phyloP scores from a whole-genome alignment of 495 filamentous ascomycete species.

The Neurospora tetraspora region DNA sequence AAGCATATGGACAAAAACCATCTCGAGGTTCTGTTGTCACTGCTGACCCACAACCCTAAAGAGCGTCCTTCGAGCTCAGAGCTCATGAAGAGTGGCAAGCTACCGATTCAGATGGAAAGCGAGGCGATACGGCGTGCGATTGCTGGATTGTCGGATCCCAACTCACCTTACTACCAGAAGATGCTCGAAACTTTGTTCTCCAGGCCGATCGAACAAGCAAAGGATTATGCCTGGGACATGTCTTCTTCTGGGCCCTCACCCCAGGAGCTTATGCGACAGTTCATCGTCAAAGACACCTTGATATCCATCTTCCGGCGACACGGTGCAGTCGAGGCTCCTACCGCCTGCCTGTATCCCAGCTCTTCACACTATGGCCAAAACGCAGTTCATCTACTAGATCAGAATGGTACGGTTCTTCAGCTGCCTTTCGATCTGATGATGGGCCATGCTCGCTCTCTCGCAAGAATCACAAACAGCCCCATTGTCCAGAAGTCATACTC shows the following conservation, averaged over 20 bases:
- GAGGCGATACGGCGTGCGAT: slow-evolving; percentile 78
- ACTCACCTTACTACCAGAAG: slow-evolving; percentile 81
- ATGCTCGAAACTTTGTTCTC: slow-evolving; percentile 79
- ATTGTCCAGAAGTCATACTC: slow-evolving; percentile 69
- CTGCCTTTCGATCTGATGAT: slow-evolving; percentile 86
- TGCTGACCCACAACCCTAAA: slow-evolving; percentile 71
- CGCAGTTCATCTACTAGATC: slow-evolving; percentile 67
- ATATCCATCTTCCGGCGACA: slow-evolving; percentile 78
- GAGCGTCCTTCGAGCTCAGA: slow-evolving; percentile 79
- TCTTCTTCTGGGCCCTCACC: slow-evolving; percentile 40
- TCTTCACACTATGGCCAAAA: slow-evolving; percentile 62
- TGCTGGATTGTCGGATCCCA: slow-evolving; percentile 67
- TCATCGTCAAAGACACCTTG: slow-evolving; percentile 65
- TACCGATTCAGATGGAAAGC: slow-evolving; percentile 86
- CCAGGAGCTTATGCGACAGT: slow-evolving; percentile 57
- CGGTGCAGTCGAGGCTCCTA: slow-evolving; percentile 73
- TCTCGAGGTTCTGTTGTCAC: slow-evolving; percentile 63
- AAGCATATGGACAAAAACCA: slow-evolving; percentile 60
- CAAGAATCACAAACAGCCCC: slow-evolving; percentile 48
- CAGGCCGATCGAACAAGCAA: slow-evolving; percentile 56
- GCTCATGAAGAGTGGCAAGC: slow-evolving; percentile 74
- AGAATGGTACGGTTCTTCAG: slow-evolving; percentile 75
- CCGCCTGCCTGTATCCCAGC: slow-evolving; percentile 68
- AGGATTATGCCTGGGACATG: slow-evolving; percentile 84
- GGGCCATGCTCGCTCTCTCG: slow-evolving; percentile 78